Conservation (phyloP, 225 moss, liverwort and hornwort species). For the Lunularia cruciata region DNA sequence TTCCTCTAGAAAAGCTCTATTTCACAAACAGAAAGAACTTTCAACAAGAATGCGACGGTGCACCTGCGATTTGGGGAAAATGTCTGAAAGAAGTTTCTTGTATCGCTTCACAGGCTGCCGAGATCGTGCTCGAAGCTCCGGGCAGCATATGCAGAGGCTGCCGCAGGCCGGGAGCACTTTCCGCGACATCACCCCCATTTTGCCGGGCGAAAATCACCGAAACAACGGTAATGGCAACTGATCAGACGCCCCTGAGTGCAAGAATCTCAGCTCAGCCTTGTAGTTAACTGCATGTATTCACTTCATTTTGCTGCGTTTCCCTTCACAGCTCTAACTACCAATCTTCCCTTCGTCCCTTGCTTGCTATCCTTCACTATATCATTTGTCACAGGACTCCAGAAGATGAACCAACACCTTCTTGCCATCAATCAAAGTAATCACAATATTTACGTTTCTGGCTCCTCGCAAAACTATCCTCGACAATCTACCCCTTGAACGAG, state of each 20-base stretch:
- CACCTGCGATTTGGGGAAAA: conserved; percentile 80
- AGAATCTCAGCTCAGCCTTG: not conserved
- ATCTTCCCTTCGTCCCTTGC: not conserved
- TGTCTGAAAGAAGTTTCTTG: conserved; percentile 84
- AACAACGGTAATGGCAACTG: not conserved
- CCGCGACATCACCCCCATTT: conserved; percentile 90
- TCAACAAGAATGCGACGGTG: not conserved
- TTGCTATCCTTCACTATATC: not conserved
- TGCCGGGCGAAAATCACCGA: not conserved
- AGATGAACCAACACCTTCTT: not conserved
- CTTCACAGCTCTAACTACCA: not conserved
- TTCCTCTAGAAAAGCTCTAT: no score
- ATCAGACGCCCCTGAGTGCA: not conserved
- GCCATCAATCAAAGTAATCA: not conserved
- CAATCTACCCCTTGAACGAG: not conserved
- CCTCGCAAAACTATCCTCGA: not conserved
- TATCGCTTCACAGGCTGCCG: conserved; percentile 96
- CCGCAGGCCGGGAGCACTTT: conserved; percentile 87
- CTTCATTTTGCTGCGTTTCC: not conserved
- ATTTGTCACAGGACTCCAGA: not conserved
- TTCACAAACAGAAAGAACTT: no score
- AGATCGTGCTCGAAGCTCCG: conserved; percentile 86
- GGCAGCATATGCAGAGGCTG: conserved; percentile 90
- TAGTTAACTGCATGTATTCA: not conserved
- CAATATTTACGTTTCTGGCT: not conserved